These are phyloP conservation scores for Amanita rubescens DNA, from an alignment of 768 basidiomycete genomes.

Conservation along the genomic window DNA sequence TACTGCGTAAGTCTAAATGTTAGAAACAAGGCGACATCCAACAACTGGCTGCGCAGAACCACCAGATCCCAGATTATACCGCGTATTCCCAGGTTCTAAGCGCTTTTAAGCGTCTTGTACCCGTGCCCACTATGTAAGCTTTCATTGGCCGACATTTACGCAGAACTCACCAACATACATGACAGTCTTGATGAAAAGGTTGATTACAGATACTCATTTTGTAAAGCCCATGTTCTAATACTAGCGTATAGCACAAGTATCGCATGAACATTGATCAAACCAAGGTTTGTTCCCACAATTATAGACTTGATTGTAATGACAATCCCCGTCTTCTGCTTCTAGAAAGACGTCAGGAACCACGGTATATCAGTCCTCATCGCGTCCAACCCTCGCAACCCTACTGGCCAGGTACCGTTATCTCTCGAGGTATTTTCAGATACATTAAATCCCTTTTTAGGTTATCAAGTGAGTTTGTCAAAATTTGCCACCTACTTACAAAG, in stretches of 20 bases:
- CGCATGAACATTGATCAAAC: conserved; percentile 74
- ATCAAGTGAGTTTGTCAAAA: conserved; percentile 30
- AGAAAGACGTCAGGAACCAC: conserved; percentile 78
- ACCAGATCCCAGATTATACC: conserved; percentile 90
- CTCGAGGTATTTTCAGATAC: background rate
- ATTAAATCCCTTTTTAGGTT: conserved; percentile 29
- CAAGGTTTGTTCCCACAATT: conserved; percentile 34
- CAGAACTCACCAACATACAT: conserved; percentile 4
- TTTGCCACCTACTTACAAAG: background rate
- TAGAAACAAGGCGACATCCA: background rate
- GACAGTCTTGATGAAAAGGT: conserved; percentile 36
- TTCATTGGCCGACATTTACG: background rate
- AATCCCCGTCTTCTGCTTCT: conserved; percentile 32
- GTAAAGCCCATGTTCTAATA: background rate
- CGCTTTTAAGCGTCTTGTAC: conserved; percentile 84
- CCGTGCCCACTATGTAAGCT: conserved; percentile 81
- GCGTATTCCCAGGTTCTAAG: conserved; percentile 80
- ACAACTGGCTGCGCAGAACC: conserved; percentile 42
- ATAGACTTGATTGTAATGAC: conserved; percentile 12
- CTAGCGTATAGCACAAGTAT: conserved; percentile 51
- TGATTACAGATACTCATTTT: background rate
- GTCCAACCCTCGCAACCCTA: conserved; percentile 95
- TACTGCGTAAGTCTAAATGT: conserved; percentile 51
- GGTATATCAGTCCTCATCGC: conserved; percentile 81
- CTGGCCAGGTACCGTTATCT: conserved; percentile 62